These are phyloP conservation scores for Fistulifera pelliculosa DNA, from an alignment of 108 stramenopile genomes.

Conservation along the genomic window DNA sequence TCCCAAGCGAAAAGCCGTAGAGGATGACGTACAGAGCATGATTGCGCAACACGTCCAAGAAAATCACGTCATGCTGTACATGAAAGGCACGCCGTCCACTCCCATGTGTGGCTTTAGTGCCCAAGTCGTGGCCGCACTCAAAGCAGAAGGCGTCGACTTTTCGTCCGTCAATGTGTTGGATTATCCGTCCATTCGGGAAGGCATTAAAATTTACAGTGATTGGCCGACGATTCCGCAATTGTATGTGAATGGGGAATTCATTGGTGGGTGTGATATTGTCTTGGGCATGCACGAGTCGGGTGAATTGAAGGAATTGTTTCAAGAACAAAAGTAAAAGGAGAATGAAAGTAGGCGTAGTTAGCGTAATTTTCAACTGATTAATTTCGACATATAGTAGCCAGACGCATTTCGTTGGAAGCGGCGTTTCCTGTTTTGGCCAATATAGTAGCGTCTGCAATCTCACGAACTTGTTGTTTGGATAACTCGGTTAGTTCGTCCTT, in stretches of 20 bases:
- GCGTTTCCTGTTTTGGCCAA: background rate
- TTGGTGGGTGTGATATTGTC: conserved; percentile 96
- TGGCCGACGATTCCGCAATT: conserved; percentile 95
- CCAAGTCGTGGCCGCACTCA: conserved; percentile 80
- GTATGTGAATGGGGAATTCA: conserved; percentile 93
- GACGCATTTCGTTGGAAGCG: too few species aligned
- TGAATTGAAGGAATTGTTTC: conserved; percentile 73
- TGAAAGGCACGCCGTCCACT: conserved; percentile 95
- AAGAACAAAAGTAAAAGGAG: background rate
- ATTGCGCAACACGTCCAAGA: conserved; percentile 66
- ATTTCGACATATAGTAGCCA: too few species aligned
- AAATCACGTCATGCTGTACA: conserved; percentile 96
- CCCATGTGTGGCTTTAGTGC: conserved; percentile 98
- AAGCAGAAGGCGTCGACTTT: conserved; percentile 88
- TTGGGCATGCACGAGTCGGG: conserved; percentile 86
- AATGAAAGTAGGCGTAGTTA: too few species aligned
- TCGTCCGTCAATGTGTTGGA: conserved; percentile 94
- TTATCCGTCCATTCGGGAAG: conserved; percentile 92
- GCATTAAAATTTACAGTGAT: conserved; percentile 78
- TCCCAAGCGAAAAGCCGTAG: conserved; percentile 58
- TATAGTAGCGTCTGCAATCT: background rate
- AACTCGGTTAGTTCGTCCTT: background rate
- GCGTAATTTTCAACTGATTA: too few species aligned
- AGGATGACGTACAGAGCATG: conserved; percentile 40
- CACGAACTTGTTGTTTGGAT: background rate